Evolutionary conservation across 177 flowering plant genomes (phyloP), one percentile per base, ranked within the genome.

Genomic region (Telopea speciosissima): DNA sequence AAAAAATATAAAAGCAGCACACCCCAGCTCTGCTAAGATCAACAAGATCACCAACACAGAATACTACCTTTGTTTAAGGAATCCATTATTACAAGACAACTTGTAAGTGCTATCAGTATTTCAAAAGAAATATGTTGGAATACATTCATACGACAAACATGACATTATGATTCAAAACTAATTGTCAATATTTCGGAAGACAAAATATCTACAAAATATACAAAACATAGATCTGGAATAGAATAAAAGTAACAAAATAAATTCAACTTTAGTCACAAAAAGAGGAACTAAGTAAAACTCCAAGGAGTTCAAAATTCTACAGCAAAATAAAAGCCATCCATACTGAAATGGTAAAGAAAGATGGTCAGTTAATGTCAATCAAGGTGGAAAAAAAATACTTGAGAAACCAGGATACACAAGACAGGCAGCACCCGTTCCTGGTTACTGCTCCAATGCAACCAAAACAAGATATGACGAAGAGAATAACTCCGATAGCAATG

Each of bases 361-460:
- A 31, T 0, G 22, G 9, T 21, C 12, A 2, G 24, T 58, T 58
- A 58, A 58, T n/a, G n/a, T 58, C 22, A 58, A 58, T n/a, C 23
- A 58, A 21, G 24, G n/a, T 17, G n/a, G 61, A 8, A 58, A 58
- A 58, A 58, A 24, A 58, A 19, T 58, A 58, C 9, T 19, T 21
- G 8, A 58, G 22, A 19, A 70, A 54, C 22, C 56, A 89, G 97
- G 99, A 95, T 95, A 95, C 99, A 83, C 88, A 93, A 80, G 76
- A 64, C 75, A 95, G 81, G 82, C 97, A 95, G 89, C 99, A 95
- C 26, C 91, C 91, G 76, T 80, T 92, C 76, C 94, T 80, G 54
- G 89, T 79, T 56, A 75, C 76, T 11, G 88, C 85, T 79, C 94
- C 99, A 71, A 92, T 82, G 72, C 99, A 95, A 62, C 99, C 99